Evolutionary conservation across 2,329 filamentous ascomycete species (phyloP), one percentile per base, ranked within the genome.

Genomic region (Colletotrichum filicis): DNA sequence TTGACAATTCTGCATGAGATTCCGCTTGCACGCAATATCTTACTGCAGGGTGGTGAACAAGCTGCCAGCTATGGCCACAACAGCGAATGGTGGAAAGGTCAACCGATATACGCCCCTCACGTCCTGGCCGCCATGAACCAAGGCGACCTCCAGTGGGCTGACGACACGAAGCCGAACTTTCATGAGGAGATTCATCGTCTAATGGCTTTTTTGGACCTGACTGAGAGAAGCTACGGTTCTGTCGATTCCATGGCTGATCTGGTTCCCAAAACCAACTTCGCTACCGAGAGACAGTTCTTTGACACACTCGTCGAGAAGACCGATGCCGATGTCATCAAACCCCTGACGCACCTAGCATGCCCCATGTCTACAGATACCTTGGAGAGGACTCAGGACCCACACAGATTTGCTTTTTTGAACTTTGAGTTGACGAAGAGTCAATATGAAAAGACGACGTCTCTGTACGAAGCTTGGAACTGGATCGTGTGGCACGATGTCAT

Each of bases 1-100:
- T 75, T 92, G 14, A 90, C 90, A 5, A 89, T 92, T 8, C 84
- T 89, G 52, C 88, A 92, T 76, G 84, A 88, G 68, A 92, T 92
- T 28, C 90, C 91, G 1, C 79, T 90, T 0, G 85, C 85, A 1
- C 86, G 90, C 65, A 91, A 92, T 75, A 81, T 87, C 3, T 81
- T 92, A 14, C 83, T 92, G 3, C 78, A 81, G 28, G 82, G 80
- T 11, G 86, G 86, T 1, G 66, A 78, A 4, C 79, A 84, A 5
- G 81, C 85, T 2, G 76, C 81, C 1, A 85, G 82, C 42, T 92
- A 92, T 74, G 90, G 90, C 1, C 84, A 87, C 75, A 85, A 89
- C 74, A 82, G 82, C 14, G 86, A 89, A 72, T 92, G 91, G 91
- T 92, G 91, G 91, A 87, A 85, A 74, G 90, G 91, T 4, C 83